These are phyloP conservation scores for Cryptococcus floricola DNA, from an alignment of 1,284 basidiomycete species.

Conservation along the genomic window DNA sequence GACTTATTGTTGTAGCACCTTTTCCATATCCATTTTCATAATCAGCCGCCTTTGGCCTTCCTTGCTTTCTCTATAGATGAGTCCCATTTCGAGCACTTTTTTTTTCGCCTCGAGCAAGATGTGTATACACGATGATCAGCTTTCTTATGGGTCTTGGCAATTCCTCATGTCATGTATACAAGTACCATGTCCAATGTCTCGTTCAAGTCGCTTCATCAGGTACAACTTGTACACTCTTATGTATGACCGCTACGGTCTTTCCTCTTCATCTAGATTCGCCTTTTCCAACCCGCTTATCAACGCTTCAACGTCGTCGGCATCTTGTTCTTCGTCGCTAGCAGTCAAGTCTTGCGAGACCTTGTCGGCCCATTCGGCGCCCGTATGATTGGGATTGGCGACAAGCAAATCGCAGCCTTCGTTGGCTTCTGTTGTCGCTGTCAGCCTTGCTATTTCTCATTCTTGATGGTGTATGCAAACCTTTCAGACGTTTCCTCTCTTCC, in stretches of 20 bases:
- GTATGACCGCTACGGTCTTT: not conserved
- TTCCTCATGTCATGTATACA: too few relatives aligned
- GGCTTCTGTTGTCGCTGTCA: slow-evolving; percentile 10
- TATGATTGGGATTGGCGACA: slow-evolving; percentile 60
- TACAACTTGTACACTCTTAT: too few relatives aligned
- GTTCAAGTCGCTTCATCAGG: too few relatives aligned
- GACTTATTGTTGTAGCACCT: too few relatives aligned
- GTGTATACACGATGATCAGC: too few relatives aligned
- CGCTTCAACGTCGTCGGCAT: slow-evolving; percentile 35
- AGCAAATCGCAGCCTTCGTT: slow-evolving; percentile 53
- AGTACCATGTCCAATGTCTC: too few relatives aligned
- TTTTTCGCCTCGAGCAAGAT: too few relatives aligned
- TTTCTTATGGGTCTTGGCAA: too few relatives aligned
- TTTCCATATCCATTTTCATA: too few relatives aligned
- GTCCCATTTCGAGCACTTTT: too few relatives aligned
- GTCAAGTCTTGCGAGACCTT: slow-evolving; percentile 4
- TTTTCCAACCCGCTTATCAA: slow-evolving; percentile 27
- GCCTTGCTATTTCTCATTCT: not conserved
- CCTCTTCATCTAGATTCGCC: slow-evolving; percentile 13
- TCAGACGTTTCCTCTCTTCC: slow-evolving; percentile 55
- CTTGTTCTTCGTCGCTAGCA: slow-evolving; percentile 14
- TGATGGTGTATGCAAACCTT: slow-evolving; percentile 48
- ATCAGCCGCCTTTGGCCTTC: too few relatives aligned
- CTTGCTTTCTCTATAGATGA: too few relatives aligned
- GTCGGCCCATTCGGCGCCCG: slow-evolving; percentile 32